phyloP scores from a whole-genome alignment of 2,329 filamentous ascomycete species.

The Fusarium gaditjirri region DNA sequence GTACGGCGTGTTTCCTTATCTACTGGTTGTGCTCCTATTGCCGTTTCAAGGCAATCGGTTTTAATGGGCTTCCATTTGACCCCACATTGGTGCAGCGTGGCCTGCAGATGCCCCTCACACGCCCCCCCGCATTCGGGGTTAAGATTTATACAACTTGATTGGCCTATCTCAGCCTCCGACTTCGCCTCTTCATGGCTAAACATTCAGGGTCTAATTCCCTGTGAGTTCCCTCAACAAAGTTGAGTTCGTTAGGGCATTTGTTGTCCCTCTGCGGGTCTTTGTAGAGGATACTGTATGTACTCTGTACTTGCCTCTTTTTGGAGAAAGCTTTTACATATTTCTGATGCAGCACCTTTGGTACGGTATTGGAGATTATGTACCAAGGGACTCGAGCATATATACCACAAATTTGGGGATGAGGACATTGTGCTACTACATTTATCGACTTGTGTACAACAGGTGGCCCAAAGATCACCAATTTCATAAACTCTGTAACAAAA shows the following conservation, averaged over 20 bases:
- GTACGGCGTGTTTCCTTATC: neutral
- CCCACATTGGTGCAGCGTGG: constrained; percentile 5
- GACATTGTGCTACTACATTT: neutral
- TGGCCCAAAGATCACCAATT: neutral
- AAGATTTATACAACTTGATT: constrained; percentile 20
- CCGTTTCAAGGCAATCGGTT: neutral
- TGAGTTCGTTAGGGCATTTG: neutral
- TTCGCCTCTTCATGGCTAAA: constrained; percentile 13
- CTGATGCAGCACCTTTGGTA: neutral
- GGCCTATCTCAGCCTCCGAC: constrained; percentile 6
- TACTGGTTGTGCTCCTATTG: neutral
- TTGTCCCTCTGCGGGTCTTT: neutral
- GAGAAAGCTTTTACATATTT: neutral
- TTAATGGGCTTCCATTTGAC: neutral
- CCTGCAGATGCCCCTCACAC: constrained; percentile 35
- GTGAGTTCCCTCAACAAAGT: constrained; percentile 35
- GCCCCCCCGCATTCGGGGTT: constrained; percentile 44
- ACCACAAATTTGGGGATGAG: neutral
- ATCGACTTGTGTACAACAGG: neutral
- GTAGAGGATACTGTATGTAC: neutral
- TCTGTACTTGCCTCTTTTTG: neutral
- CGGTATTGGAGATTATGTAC: neutral
- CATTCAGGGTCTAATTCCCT: constrained; percentile 30
- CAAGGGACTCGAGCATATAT: neutral
- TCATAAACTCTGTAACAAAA: neutral